A percentile compares a stretch with the other conserved stretches of the same genome.
Conservation (phyloP, 106 monocot species). For the Acorus gramineus region DNA sequence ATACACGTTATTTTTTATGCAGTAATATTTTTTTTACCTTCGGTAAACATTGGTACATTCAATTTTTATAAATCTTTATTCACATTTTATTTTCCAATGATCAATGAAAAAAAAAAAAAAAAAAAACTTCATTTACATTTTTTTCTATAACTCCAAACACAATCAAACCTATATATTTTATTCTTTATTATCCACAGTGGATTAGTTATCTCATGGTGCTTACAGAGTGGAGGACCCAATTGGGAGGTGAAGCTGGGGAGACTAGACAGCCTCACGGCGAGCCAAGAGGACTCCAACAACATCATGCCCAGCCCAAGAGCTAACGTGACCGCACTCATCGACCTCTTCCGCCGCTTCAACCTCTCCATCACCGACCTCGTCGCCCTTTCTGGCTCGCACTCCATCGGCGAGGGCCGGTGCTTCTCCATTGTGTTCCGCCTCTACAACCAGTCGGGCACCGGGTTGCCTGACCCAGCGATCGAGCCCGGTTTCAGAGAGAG, state of each 20-base stretch:
- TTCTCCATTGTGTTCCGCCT: slow-evolving; percentile 74
- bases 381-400: slow-evolving; percentile 72
- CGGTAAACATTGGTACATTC: too few species aligned
- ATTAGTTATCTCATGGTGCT: too few species aligned
- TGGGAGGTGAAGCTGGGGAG: slow-evolving; percentile 71
- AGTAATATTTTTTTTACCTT: too few species aligned
- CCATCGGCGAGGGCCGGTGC: slow-evolving; percentile 66
- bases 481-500: slow-evolving; percentile 18
- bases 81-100: too few species aligned
- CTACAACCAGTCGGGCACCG: slow-evolving; percentile 70
- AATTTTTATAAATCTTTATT: too few species aligned
- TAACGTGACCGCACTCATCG: slow-evolving; percentile 41
- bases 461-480: slow-evolving; percentile 45
- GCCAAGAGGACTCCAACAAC: slow-evolving; percentile 48
- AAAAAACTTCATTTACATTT: too few species aligned
- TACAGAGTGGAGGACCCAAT: slow-evolving; percentile 46
- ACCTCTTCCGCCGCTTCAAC: slow-evolving; percentile 48
- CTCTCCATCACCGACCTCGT: slow-evolving; percentile 53
- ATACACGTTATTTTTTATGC: too few species aligned
- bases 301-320: slow-evolving; percentile 77
- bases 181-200: too few species aligned
- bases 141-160: too few species aligned
- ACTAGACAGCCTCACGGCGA: slow-evolving; percentile 57
- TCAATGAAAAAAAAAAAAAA: too few species aligned
- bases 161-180: too few species aligned